A percentile compares a stretch with the other conserved stretches of the same genome.
Conservation (phyloP, 495 filamentous ascomycete genomes). For the Penicillium roqueforti region DNA sequence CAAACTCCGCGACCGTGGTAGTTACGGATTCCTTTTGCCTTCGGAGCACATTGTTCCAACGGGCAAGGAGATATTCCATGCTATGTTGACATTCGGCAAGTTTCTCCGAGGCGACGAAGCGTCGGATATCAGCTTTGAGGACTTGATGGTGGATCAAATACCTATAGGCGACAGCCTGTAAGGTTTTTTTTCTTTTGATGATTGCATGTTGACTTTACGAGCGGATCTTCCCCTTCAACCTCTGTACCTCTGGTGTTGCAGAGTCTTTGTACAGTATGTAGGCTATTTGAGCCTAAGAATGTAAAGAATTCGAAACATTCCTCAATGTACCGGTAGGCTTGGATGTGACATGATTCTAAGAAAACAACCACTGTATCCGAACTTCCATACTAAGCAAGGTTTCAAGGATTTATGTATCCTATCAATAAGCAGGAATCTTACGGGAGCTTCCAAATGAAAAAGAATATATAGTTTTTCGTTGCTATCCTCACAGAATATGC, state of each 20-base stretch:
- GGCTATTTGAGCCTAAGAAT: not conserved
- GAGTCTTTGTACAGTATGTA: not conserved
- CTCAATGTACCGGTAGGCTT: not conserved
- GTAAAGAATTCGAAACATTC: not conserved
- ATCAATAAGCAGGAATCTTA: too few species aligned
- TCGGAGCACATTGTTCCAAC: conserved; percentile 84
- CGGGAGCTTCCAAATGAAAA: too few species aligned
- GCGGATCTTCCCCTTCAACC: not conserved
- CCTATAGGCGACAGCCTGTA: not conserved
- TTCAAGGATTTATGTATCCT: too few species aligned
- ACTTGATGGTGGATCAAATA: not conserved
- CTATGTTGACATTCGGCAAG: conserved; percentile 74
- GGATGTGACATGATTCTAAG: not conserved
- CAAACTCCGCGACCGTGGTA: conserved; percentile 90
- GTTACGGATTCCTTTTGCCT: conserved; percentile 89
- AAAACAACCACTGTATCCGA: not conserved
- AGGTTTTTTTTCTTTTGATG: not conserved
- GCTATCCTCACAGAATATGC: too few species aligned
- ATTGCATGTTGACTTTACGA: conserved; percentile 5
- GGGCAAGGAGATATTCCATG: conserved; percentile 78
- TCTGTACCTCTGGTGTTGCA: not conserved
- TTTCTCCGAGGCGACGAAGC: conserved; percentile 54
- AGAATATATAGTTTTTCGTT: too few species aligned
- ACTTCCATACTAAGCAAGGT: too few species aligned
- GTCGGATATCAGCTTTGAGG: not conserved